These are phyloP conservation scores for Kwoniella bestiolae DNA, from an alignment of 768 basidiomycete genomes.

Conservation along the genomic window DNA sequence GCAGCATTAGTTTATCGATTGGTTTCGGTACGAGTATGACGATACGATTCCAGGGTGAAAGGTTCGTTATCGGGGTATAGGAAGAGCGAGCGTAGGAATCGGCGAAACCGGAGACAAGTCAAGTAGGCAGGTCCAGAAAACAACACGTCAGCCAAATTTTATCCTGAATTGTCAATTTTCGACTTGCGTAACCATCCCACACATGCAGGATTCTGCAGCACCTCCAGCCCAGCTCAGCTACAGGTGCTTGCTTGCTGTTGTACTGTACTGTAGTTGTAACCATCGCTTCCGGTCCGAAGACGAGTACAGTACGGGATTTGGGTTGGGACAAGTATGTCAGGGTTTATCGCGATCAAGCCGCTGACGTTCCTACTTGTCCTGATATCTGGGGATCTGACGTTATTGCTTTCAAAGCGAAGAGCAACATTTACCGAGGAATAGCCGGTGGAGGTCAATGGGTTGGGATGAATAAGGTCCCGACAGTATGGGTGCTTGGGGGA, in stretches of 20 bases:
- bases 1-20: constrained; percentile 1
- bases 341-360: background rate
- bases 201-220: background rate
- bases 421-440: background rate
- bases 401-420: background rate
- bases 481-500: no score
- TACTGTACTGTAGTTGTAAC: no score
- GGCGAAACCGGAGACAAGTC: constrained; percentile 1
- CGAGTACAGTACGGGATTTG: no score
- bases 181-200: background rate
- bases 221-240: no score
- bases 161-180: background rate
- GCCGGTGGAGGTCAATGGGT: background rate
- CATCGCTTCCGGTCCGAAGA: no score
- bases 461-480: no score
- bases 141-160: background rate
- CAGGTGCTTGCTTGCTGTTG: no score
- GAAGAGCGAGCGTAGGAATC: background rate
- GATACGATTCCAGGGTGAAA: background rate
- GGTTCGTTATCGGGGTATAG: background rate
- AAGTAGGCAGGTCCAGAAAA: constrained; percentile 4
- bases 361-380: constrained; percentile 11
- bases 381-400: constrained; percentile 13
- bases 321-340: background rate
- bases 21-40: background rate